These are phyloP conservation scores for Xerocomus potaroensis DNA, from an alignment of 768 basidiomycete species.

Conservation along the genomic window DNA sequence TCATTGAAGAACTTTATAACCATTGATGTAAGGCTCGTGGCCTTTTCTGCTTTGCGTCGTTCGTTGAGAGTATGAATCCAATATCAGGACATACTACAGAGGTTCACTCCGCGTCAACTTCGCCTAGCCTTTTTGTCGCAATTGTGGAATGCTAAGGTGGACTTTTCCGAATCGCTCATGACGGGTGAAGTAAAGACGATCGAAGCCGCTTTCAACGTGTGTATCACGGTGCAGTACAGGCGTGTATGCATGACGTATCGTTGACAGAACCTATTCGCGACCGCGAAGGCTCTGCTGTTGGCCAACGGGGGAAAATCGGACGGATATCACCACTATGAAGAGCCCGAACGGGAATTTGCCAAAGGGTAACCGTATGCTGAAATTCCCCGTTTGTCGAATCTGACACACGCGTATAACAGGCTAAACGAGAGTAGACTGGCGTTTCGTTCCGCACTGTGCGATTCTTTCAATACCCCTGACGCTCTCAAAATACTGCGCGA, in stretches of 20 bases:
- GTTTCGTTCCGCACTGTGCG: slow-evolving; percentile 86
- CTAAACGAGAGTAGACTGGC: slow-evolving; percentile 67
- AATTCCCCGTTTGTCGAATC: slow-evolving; percentile 12
- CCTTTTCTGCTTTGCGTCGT: not conserved
- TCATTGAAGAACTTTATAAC: slow-evolving; percentile 99
- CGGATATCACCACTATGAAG: slow-evolving; percentile 61
- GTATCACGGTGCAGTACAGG: slow-evolving; percentile 20
- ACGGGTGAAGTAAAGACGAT: slow-evolving; percentile 82
- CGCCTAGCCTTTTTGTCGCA: slow-evolving; percentile 89
- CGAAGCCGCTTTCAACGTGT: slow-evolving; percentile 82
- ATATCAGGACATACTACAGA: slow-evolving; percentile 76
- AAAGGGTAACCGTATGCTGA: slow-evolving; percentile 43
- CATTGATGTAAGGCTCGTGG: slow-evolving; percentile 63
- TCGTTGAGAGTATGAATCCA: slow-evolving; percentile 3
- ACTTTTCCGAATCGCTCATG: slow-evolving; percentile 90
- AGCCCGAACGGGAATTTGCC: slow-evolving; percentile 64
- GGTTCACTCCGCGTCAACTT: slow-evolving; percentile 81
- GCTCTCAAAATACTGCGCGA: slow-evolving; percentile 76
- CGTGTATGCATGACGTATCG: slow-evolving; percentile 4
- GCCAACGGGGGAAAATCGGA: slow-evolving; percentile 48
- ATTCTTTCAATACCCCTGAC: slow-evolving; percentile 93
- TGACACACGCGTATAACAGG: slow-evolving; percentile 38
- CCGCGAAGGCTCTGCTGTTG: slow-evolving; percentile 72
- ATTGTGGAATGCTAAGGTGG: slow-evolving; percentile 88
- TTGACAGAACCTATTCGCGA: slow-evolving; percentile 88